Base-by-base conservation (phyloP, 2,329 filamentous ascomycete genomes). In the Mariannaea elegans region DNA sequence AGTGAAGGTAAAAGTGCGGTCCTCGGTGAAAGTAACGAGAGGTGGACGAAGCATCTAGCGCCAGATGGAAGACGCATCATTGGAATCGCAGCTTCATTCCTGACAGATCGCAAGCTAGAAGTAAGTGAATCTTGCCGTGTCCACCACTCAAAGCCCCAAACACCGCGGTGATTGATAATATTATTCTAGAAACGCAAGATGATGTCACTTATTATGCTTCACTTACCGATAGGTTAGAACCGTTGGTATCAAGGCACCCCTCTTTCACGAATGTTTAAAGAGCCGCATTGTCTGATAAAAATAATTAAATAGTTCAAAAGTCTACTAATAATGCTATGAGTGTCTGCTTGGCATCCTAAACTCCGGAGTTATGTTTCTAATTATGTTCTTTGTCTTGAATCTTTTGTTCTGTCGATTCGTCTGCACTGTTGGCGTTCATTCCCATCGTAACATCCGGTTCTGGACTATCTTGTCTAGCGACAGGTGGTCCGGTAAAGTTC, bases 401-500 rank as follows among this genome's bases (percentile, higher is more conserved):
- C 14, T 53, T 56, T 9, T 24, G 14, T 23, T 21, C 23, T 6
- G 31, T 31, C 9, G 32, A 14, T 24, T 53, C 53, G 3, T 51
- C 38, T n/a, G 41, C 27, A 4, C 14, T 27, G 14, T 52, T 42
- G 1, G 53, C 8, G 7, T 36, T 24, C 53, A 57, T 53, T 3
- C 53, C 59, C 29, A 49, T 42, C 0, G 59, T 61, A 7, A 70
- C 63, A 10, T 65, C 65, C 1, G 67, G 60, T 29, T 54, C 66
- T 27, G 58, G 58, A 1, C 24, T 39, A 16, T 55, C 60, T 3
- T 27, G 48, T 29, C 58, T 56, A 7, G 58, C 29, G 3, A 71
- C 36, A 12, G 66, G 68, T 0, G 88, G 88, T 0, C 88, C 88
- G 3, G 79, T 87, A 66, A 90, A 90, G 63, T 86, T 82, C 75